Conservation (phyloP, 192 early-diverging fungal genomes). For the Funneliformis mosseae region DNA sequence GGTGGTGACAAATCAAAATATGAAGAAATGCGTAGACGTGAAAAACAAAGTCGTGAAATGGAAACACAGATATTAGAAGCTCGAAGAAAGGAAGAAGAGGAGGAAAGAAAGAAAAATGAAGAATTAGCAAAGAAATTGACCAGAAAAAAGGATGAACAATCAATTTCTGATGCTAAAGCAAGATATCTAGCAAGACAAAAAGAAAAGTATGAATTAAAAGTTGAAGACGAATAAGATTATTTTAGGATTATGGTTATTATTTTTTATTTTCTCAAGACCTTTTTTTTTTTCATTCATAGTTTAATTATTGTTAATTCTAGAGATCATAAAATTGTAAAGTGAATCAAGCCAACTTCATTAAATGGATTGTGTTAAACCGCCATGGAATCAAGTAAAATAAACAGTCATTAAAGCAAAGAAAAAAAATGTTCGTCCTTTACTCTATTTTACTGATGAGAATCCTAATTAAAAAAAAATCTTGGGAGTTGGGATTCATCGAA, state of each 20-base stretch:
- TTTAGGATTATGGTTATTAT: not conserved
- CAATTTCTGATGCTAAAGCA: slow-evolving; percentile 42
- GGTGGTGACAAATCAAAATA: not conserved
- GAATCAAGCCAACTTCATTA: no score
- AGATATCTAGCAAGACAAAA: slow-evolving; percentile 54
- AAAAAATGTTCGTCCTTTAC: no score
- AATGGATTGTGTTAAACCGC: no score
- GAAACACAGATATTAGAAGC: slow-evolving; percentile 53
- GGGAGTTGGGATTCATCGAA: no score
- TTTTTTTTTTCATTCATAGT: not conserved
- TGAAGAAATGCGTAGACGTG: slow-evolving; percentile 33
- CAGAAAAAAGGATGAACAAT: slow-evolving; percentile 41
- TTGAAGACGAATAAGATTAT: not conserved
- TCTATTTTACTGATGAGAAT: no score
- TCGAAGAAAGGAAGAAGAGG: slow-evolving; percentile 43
- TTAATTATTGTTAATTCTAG: not conserved
- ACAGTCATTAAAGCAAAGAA: no score
- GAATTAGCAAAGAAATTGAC: slow-evolving; percentile 38
- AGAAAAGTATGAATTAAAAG: slow-evolving; percentile 30
- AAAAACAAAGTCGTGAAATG: slow-evolving; percentile 39
- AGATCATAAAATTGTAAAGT: not conserved
- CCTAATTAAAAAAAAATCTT: no score
- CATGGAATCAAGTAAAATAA: no score
- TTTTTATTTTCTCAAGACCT: not conserved
- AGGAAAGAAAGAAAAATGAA: slow-evolving; percentile 50